phyloP scores from a whole-genome alignment of 2,329 filamentous ascomycete genomes.

The Microascus cirrosus region DNA sequence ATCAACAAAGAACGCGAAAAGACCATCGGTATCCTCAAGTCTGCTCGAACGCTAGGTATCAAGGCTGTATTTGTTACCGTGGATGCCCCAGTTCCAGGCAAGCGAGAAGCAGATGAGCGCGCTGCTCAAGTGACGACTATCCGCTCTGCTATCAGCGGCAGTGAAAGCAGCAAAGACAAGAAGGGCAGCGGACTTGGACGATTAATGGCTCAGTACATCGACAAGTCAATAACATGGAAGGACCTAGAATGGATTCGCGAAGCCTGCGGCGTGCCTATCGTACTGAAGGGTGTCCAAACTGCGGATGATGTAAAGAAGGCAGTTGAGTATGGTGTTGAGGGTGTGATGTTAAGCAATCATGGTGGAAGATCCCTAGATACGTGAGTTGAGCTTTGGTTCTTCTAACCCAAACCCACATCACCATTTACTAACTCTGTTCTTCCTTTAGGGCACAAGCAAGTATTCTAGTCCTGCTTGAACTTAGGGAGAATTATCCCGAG shows the following conservation, averaged over 20 bases:
- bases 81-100: conserved; percentile 3
- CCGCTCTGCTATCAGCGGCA: neutral
- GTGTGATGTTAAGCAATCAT: conserved; percentile 32
- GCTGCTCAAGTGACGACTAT: neutral
- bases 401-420: too few relatives aligned
- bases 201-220: conserved; percentile 6
- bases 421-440: too few relatives aligned
- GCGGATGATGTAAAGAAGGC: conserved; percentile 28
- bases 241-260: conserved; percentile 38
- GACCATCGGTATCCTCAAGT: conserved; percentile 1
- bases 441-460: too few relatives aligned
- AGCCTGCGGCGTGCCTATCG: conserved; percentile 35
- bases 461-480: conserved; percentile 26
- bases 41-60: neutral
- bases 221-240: conserved; percentile 28
- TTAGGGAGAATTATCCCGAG: conserved; percentile 25
- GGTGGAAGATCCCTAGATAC: conserved; percentile 24
- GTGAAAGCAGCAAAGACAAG: neutral
- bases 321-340: conserved; percentile 22
- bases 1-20: conserved; percentile 6
- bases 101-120: conserved; percentile 11
- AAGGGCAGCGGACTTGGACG: conserved; percentile 6
- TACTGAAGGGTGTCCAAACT: conserved; percentile 30
- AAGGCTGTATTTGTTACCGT: conserved; percentile 8
- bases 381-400: too few relatives aligned